A percentile compares a stretch with the other conserved stretches of the same genome.
Conservation (phyloP, 495 filamentous ascomycete species). For the Aspergillus cavernicola region DNA sequence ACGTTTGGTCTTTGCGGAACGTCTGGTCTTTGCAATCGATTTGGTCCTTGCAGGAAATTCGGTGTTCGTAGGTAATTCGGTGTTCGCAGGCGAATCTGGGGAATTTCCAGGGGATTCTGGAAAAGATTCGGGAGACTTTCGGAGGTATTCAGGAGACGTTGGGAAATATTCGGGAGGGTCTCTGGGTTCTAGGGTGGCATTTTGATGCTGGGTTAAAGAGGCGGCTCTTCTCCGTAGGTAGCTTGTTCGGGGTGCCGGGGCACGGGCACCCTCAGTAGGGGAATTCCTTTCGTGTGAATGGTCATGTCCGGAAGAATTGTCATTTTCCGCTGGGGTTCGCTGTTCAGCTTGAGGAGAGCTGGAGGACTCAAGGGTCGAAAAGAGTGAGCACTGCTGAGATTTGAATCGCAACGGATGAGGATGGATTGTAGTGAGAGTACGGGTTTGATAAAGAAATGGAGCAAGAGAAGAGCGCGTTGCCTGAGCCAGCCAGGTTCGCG, state of each 20-base stretch:
- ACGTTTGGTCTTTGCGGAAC: background rate
- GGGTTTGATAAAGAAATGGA: conserved; percentile 72
- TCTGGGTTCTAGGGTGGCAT: background rate
- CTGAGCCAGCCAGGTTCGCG: conserved; percentile 20
- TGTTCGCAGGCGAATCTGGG: no score
- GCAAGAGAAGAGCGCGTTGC: conserved; percentile 31
- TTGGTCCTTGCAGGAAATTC: no score
- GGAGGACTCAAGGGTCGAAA: conserved; percentile 8
- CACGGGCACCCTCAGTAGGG: background rate
- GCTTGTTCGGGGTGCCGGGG: conserved; percentile 18
- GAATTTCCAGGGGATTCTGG: no score
- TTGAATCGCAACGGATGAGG: conserved; percentile 12
- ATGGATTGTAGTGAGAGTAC: conserved; percentile 42
- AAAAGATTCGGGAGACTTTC: no score
- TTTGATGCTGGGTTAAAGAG: background rate
- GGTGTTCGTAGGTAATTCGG: background rate
- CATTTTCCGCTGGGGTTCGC: background rate
- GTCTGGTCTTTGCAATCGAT: background rate
- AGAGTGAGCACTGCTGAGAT: conserved; percentile 7
- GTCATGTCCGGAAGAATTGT: background rate
- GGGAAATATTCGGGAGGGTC: no score
- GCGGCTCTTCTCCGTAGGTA: conserved; percentile 27
- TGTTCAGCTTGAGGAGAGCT: no score
- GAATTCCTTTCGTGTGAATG: background rate
- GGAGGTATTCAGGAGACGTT: no score